Evolutionary conservation across 495 filamentous ascomycete species (phyloP).

Genomic region (Penicillium taxi): DNA sequence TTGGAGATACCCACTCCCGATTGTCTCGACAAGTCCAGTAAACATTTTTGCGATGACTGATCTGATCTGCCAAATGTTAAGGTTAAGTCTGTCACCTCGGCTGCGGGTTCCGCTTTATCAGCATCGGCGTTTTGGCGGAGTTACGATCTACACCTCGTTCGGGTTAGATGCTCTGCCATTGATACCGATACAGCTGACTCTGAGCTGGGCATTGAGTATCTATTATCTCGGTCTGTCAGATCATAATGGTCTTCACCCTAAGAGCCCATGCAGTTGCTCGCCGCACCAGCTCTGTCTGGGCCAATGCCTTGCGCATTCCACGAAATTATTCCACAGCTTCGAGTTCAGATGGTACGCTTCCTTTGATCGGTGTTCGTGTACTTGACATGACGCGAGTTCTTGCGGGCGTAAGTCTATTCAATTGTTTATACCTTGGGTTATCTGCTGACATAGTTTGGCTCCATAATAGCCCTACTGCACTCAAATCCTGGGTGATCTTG

Average conservation of each 20-base stretch:
- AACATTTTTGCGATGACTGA: slow-evolving; percentile 65
- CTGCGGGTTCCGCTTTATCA: slow-evolving; percentile 21
- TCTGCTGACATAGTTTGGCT: background rate
- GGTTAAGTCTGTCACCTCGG: slow-evolving; percentile 27
- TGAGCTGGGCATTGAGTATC: too few relatives aligned
- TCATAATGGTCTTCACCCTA: slow-evolving; percentile 21
- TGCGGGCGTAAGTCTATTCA: slow-evolving; percentile 66
- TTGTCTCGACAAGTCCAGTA: slow-evolving; percentile 90
- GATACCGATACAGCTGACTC: too few relatives aligned
- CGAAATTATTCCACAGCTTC: slow-evolving; percentile 27
- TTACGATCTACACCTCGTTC: slow-evolving; percentile 20
- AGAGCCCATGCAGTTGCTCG: slow-evolving; percentile 21
- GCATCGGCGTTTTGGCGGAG: slow-evolving; percentile 29
- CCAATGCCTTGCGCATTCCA: slow-evolving; percentile 17
- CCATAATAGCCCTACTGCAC: slow-evolving; percentile 83
- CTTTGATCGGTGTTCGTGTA: slow-evolving; percentile 77
- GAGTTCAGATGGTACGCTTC: slow-evolving; percentile 40
- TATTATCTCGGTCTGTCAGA: too few relatives aligned
- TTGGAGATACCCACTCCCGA: slow-evolving; percentile 61
- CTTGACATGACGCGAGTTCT: slow-evolving; percentile 96
- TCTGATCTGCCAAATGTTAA: slow-evolving; percentile 11
- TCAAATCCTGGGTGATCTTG: slow-evolving; percentile 92
- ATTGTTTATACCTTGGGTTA: slow-evolving; percentile 9
- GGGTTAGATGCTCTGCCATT: too few relatives aligned
- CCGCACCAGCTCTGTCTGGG: slow-evolving; percentile 16